A percentile compares a stretch with the other conserved stretches of the same genome.
Conservation (phyloP, 805 yeast genomes). For the Hanseniaspora occidentalis region DNA sequence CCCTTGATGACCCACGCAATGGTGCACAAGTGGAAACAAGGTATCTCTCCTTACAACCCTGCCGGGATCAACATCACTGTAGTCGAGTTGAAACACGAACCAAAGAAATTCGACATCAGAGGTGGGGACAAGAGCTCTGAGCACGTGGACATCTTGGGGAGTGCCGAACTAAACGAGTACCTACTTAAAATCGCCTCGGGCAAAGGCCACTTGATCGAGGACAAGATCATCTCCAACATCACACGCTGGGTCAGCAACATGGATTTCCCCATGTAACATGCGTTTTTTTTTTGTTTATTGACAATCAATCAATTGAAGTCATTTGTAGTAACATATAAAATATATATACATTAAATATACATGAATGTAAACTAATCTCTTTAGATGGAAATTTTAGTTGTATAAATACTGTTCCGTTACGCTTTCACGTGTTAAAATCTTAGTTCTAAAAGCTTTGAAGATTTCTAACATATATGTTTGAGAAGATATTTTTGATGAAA, state of each 20-base stretch:
- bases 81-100: conserved; percentile 88
- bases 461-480: too few relatives aligned
- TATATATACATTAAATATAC: conserved; percentile 1
- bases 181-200: conserved; percentile 77
- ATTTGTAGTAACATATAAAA: not conserved
- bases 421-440: too few relatives aligned
- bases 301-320: not conserved
- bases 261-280: conserved; percentile 28
- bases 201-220: conserved; percentile 51
- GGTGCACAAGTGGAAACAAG: conserved; percentile 83
- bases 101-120: conserved; percentile 84
- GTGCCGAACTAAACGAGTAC: conserved; percentile 83
- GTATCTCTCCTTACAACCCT: conserved; percentile 61
- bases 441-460: too few relatives aligned
- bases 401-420: too few relatives aligned
- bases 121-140: conserved; percentile 98
- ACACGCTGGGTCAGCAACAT: conserved; percentile 47
- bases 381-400: too few relatives aligned
- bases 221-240: conserved; percentile 45
- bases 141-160: conserved; percentile 92
- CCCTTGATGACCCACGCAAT: conserved; percentile 76
- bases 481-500: too few relatives aligned
- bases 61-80: conserved; percentile 58
- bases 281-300: not conserved
- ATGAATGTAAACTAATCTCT: not conserved